Conservation (phyloP, 1,284 basidiomycete genomes). For the Pisolithus thermaeus region DNA sequence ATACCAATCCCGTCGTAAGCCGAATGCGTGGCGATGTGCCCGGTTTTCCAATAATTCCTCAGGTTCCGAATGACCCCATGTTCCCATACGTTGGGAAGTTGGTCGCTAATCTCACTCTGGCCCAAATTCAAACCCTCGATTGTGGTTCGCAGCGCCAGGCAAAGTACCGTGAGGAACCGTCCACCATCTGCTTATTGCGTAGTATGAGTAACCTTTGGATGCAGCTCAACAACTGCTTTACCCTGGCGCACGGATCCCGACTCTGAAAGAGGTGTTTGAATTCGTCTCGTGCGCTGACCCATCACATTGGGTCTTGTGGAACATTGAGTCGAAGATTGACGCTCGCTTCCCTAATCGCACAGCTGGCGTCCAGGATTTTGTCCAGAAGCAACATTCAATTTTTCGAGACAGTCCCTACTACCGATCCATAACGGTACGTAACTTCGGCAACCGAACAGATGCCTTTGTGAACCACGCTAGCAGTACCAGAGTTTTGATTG, state of each 20-base stretch:
- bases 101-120: slow-evolving; percentile 70
- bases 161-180: slow-evolving; percentile 48
- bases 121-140: slow-evolving; percentile 72
- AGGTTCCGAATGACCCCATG: slow-evolving; percentile 50
- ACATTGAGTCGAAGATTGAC: slow-evolving; percentile 79
- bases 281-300: slow-evolving; percentile 71
- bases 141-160: slow-evolving; percentile 66
- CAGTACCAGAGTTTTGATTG: slow-evolving; percentile 77
- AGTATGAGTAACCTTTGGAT: slow-evolving; percentile 6
- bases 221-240: slow-evolving; percentile 59
- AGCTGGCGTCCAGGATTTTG: slow-evolving; percentile 59
- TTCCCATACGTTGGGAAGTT: slow-evolving; percentile 73
- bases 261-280: slow-evolving; percentile 66
- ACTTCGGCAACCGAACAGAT: not conserved
- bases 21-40: not conserved
- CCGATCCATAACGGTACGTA: slow-evolving; percentile 53
- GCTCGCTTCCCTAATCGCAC: slow-evolving; percentile 52
- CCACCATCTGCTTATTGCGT: not conserved
- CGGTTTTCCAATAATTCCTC: slow-evolving; percentile 7
- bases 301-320: slow-evolving; percentile 54
- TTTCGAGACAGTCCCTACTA: slow-evolving; percentile 55
- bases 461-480: slow-evolving; percentile 1
- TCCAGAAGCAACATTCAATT: slow-evolving; percentile 50
- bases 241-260: slow-evolving; percentile 65
- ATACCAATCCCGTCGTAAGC: slow-evolving; percentile 58